Evolutionary conservation across 169 alveolate genomes (phyloP).

Genomic region (Cryptosporidium muris): DNA sequence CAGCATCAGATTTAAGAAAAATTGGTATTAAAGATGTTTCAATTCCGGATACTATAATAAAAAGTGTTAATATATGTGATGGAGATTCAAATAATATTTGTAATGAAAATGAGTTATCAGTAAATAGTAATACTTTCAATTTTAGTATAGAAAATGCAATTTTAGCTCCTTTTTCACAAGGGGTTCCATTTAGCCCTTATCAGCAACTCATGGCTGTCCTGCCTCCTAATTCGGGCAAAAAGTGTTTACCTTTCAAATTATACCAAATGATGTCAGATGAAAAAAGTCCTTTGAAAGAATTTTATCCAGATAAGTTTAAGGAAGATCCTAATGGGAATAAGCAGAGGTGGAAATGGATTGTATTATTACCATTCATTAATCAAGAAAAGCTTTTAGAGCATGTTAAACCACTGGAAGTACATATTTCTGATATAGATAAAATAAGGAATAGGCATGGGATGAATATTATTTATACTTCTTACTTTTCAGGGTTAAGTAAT

Average conservation of each 20-base stretch:
- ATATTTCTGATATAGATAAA: conserved; percentile 74
- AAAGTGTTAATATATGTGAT: no score
- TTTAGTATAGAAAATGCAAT: conserved; percentile 54
- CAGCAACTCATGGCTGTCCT: conserved; percentile 95
- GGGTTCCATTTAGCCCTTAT: conserved; percentile 94
- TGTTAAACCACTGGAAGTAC: conserved; percentile 80
- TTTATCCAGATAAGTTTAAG: conserved; percentile 80
- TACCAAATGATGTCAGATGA: conserved; percentile 77
- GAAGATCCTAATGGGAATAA: conserved; percentile 86
- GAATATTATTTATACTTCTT: conserved; percentile 43
- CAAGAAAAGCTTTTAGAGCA: conserved; percentile 76
- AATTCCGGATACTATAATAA: conserved; percentile 7
- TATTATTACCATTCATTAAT: conserved; percentile 86
- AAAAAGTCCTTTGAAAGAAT: conserved; percentile 80
- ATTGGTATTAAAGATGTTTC: conserved; percentile 18
- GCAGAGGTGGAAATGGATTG: conserved; percentile 85
- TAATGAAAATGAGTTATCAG: no score
- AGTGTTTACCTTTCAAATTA: conserved; percentile 88
- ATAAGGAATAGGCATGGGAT: conserved; percentile 76
- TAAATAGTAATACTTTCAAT: no score
- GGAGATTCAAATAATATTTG: no score
- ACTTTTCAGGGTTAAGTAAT: conserved; percentile 20
- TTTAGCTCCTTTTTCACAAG: conserved; percentile 76
- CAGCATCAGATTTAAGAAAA: not conserved
- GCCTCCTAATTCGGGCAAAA: conserved; percentile 93